Evolutionary conservation across 73 alveolate genomes (phyloP).

Genomic region (Uronychia binucleata): DNA sequence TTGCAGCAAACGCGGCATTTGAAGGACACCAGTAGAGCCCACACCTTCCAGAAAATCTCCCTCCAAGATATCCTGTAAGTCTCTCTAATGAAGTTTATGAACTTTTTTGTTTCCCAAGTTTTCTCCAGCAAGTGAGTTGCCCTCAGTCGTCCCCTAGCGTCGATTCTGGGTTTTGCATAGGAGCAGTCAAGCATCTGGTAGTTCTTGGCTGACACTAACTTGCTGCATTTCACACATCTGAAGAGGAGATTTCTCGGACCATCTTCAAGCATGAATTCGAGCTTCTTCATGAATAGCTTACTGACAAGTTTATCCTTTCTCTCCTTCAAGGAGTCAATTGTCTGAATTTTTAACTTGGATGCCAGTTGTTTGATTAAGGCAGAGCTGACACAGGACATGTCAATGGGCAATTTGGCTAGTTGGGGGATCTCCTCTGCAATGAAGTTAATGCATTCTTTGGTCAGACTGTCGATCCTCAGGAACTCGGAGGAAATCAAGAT

Average conservation of each 20-base stretch:
- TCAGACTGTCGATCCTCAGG: slow-evolving; percentile 52
- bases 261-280: slow-evolving; percentile 59
- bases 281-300: slow-evolving; percentile 64
- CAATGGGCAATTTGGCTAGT: slow-evolving; percentile 54
- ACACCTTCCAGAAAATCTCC: slow-evolving; percentile 69
- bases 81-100: slow-evolving; percentile 59
- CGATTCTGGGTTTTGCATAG: slow-evolving; percentile 39
- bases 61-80: slow-evolving; percentile 65
- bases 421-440: slow-evolving; percentile 41
- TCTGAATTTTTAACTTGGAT: slow-evolving; percentile 4
- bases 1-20: slow-evolving; percentile 29
- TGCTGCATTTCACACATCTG: slow-evolving; percentile 60
- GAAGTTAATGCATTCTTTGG: slow-evolving; percentile 47
- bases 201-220: slow-evolving; percentile 32
- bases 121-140: slow-evolving; percentile 61
- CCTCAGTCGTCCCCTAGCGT: slow-evolving; percentile 40
- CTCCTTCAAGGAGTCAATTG: slow-evolving; percentile 49
- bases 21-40: slow-evolving; percentile 47
- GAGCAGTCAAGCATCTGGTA: slow-evolving; percentile 42
- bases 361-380: slow-evolving; percentile 48
- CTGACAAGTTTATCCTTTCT: slow-evolving; percentile 61
- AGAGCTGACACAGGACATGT: slow-evolving; percentile 59
- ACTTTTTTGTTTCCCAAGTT: slow-evolving; percentile 64
- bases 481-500: slow-evolving; percentile 64
- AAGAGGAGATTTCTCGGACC: slow-evolving; percentile 46